These are phyloP conservation scores for Phytophthora chlamydospora DNA, from an alignment of 352 stramenopile genomes.

Conservation along the genomic window DNA sequence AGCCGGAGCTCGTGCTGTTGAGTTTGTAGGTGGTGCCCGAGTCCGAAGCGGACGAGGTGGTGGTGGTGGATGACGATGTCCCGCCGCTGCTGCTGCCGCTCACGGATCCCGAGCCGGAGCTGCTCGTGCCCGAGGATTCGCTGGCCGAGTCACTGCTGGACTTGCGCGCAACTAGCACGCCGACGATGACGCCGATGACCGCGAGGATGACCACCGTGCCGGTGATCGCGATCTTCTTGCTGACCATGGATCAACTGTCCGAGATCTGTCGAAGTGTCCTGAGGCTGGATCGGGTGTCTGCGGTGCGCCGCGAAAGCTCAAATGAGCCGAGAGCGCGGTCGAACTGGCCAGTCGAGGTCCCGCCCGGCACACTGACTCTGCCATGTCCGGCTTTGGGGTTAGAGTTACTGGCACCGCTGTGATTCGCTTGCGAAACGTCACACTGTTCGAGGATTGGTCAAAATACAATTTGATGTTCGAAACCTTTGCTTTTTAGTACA, in stretches of 20 bases:
- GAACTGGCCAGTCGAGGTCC: conserved; percentile 15
- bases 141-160: conserved; percentile 35
- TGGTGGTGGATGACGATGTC: conserved; percentile 2
- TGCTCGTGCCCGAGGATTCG: conserved; percentile 31
- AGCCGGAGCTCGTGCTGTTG: conserved; percentile 28
- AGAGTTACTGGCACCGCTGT: conserved; percentile 10
- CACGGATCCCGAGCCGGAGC: conserved; percentile 26
- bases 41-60: conserved; percentile 17
- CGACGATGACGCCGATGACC: conserved; percentile 55
- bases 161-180: conserved; percentile 40
- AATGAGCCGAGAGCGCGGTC: conserved; percentile 21
- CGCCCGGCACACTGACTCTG: conserved; percentile 27
- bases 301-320: conserved; percentile 27
- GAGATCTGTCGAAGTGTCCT: conserved; percentile 5
- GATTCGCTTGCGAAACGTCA: conserved; percentile 22
- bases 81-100: conserved; percentile 10
- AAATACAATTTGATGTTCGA: conserved; percentile 21
- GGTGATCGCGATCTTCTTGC: conserved; percentile 45
- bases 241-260: conserved; percentile 21
- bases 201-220: conserved; percentile 53
- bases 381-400: conserved; percentile 21
- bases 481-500: not conserved
- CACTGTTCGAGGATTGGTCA: conserved; percentile 14
- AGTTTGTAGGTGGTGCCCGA: conserved; percentile 35
- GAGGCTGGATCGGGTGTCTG: conserved; percentile 7